phyloP scores from a whole-genome alignment of 2,329 filamentous ascomycete species.

The Colletotrichum gloeosporioides region DNA sequence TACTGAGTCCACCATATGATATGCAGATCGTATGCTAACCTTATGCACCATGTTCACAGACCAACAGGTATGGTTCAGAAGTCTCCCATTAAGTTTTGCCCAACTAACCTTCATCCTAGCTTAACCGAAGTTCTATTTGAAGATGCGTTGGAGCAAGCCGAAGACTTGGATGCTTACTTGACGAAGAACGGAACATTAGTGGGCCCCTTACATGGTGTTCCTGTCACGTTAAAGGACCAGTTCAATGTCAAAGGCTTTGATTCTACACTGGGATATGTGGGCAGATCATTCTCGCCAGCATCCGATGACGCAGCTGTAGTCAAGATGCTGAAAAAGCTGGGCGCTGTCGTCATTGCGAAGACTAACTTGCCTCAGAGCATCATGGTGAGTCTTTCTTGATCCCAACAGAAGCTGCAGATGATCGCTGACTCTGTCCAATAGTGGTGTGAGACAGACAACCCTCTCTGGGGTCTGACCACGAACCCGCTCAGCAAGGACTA shows the following conservation, averaged over 20 bases:
- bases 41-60: neutral
- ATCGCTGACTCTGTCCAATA: constrained; percentile 24
- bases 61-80: neutral
- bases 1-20: neutral
- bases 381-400: constrained; percentile 42
- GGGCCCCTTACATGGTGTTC: constrained; percentile 63
- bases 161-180: constrained; percentile 45
- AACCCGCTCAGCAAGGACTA: constrained; percentile 67
- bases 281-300: constrained; percentile 52
- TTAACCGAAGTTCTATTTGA: constrained; percentile 53
- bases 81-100: too few species aligned
- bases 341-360: constrained; percentile 70
- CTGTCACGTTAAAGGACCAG: constrained; percentile 61
- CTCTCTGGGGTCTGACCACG: constrained; percentile 62
- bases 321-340: constrained; percentile 58
- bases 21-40: neutral
- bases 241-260: constrained; percentile 59
- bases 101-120: constrained; percentile 6
- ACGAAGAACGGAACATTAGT: constrained; percentile 41
- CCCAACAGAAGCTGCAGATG: neutral
- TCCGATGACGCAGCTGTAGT: constrained; percentile 62
- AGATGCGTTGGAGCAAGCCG: constrained; percentile 30
- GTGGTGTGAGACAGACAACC: constrained; percentile 47
- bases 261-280: constrained; percentile 56
- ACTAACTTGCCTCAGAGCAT: constrained; percentile 71